phyloP scores from a whole-genome alignment of 306 rosid genomes.

The Aeschynomene evenia region DNA sequence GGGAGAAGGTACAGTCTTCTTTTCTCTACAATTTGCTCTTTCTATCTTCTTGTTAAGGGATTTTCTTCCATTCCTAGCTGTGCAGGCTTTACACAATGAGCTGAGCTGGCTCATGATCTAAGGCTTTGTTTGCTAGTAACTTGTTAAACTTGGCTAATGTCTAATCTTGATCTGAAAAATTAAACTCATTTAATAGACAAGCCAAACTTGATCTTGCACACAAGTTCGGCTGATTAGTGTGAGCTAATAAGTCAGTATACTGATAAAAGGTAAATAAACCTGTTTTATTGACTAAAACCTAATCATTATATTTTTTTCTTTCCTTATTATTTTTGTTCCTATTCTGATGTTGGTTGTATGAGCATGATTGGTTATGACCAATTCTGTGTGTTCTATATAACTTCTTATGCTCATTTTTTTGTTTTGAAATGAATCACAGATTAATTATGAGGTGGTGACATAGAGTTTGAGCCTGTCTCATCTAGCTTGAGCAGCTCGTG shows the following conservation, averaged over 20 bases:
- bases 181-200: neutral
- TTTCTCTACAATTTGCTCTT: neutral
- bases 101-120: neutral
- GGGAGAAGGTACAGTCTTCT: conserved; percentile 77
- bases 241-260: neutral
- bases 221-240: neutral
- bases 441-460: neutral
- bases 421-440: neutral
- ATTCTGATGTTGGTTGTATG: neutral
- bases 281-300: no score
- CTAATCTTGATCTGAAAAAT: neutral
- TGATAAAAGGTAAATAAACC: neutral
- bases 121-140: neutral
- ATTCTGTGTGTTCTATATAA: neutral
- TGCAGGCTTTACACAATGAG: neutral
- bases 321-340: neutral
- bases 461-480: neutral
- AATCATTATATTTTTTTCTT: no score
- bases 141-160: neutral
- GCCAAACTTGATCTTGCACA: neutral
- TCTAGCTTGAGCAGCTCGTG: neutral
- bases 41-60: conserved; percentile 11
- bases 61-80: neutral
- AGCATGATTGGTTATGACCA: neutral
- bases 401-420: neutral